Conservation (phyloP, 2,329 filamentous ascomycete genomes). For the Cladophialophora yegresii region DNA sequence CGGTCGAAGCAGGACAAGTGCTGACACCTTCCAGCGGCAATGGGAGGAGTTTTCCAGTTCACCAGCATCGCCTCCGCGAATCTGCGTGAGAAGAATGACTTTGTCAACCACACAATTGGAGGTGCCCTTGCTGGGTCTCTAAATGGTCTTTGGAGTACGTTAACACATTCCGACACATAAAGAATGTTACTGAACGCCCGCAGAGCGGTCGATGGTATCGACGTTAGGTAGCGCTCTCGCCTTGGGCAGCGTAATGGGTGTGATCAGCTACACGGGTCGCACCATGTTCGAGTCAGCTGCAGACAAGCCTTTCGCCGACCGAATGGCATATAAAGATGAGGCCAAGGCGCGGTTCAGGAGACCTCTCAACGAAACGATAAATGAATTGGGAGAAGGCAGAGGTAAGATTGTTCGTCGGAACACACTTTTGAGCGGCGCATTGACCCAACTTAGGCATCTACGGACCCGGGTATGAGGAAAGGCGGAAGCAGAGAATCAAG, state of each 20-base stretch:
- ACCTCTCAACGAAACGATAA: conserved; percentile 76
- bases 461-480: conserved; percentile 79
- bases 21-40: conserved; percentile 58
- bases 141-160: conserved; percentile 70
- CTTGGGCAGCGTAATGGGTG: conserved; percentile 60
- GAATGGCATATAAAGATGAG: conserved; percentile 71
- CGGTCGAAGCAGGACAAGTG: conserved; percentile 10
- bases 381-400: conserved; percentile 81
- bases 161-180: conserved; percentile 5
- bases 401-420: conserved; percentile 54
- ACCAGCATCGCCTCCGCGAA: conserved; percentile 75
- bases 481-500: conserved; percentile 77
- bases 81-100: conserved; percentile 79
- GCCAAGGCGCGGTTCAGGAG: conserved; percentile 72
- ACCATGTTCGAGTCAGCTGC: conserved; percentile 55
- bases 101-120: conserved; percentile 71
- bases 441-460: conserved; percentile 64
- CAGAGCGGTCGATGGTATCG: conserved; percentile 67
- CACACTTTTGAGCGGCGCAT: conserved; percentile 7
- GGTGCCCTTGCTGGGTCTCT: conserved; percentile 75
- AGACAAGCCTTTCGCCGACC: conserved; percentile 61
- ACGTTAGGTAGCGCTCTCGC: conserved; percentile 68
- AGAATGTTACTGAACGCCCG: conserved; percentile 28
- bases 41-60: conserved; percentile 77
- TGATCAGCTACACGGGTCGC: conserved; percentile 69